Evolutionary conservation across 768 basidiomycete species (phyloP).

Genomic region (Suillus lakei): DNA sequence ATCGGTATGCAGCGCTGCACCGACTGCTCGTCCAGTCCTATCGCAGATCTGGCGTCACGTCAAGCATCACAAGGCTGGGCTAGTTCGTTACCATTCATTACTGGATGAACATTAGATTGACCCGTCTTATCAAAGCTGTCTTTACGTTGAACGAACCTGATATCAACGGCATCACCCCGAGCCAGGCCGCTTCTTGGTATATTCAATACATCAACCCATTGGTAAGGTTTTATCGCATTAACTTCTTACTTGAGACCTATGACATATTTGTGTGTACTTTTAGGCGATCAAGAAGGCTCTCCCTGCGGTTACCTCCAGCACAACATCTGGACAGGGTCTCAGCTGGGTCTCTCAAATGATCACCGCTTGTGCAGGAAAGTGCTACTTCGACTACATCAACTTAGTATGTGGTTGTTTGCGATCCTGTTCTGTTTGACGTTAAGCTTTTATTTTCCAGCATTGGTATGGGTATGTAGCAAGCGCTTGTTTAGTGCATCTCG

Average conservation of each 20-base stretch:
- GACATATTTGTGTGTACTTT: background rate
- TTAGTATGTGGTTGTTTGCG: constrained; percentile 22
- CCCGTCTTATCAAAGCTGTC: constrained; percentile 24
- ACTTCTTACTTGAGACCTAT: background rate
- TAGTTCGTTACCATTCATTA: constrained; percentile 26
- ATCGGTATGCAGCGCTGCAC: constrained; percentile 45
- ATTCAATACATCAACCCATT: constrained; percentile 41
- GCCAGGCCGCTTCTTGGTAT: constrained; percentile 41
- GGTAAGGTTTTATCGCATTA: constrained; percentile 22
- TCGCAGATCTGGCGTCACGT: constrained; percentile 35
- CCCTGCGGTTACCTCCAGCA: constrained; percentile 41
- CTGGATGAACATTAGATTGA: background rate
- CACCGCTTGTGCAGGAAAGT: constrained; percentile 38
- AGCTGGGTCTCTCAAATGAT: constrained; percentile 42
- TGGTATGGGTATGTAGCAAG: constrained; percentile 32
- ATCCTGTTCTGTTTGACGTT: background rate
- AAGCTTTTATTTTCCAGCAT: constrained; percentile 18
- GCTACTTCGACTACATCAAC: constrained; percentile 42
- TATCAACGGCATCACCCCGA: constrained; percentile 31
- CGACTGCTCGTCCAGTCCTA: constrained; percentile 43
- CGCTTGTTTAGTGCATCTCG: background rate
- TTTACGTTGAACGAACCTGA: constrained; percentile 45
- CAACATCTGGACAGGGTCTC: constrained; percentile 35
- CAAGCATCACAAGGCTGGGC: constrained; percentile 36
- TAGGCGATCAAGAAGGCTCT: constrained; percentile 44